Evolutionary conservation across 495 filamentous ascomycete species (phyloP), one percentile per base, ranked within the genome.

Genomic region (Podospora appendiculata): DNA sequence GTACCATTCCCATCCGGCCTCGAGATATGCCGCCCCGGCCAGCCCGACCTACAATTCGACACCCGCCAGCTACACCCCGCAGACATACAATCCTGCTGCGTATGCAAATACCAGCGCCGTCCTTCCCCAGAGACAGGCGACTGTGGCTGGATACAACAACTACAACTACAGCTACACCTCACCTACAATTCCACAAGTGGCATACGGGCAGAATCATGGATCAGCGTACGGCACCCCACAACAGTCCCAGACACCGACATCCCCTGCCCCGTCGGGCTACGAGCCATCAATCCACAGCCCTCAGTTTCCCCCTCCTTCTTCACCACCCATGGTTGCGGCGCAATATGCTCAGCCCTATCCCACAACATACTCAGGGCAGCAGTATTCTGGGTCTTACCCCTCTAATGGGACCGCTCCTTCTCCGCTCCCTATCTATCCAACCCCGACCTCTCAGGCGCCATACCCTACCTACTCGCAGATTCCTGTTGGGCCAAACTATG

Each of bases 51-150:
- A 65, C 51, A 53, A 49, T 16, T 36, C 62, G 8, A 55, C 61
- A 3, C 64, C 61, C 33, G 59, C 62, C 1, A 70, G 55, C 61
- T 72, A 67, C 47, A 67, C 62, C 9, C 75, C 70, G 48, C 66
- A 66, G 47, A 69, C 75, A 7, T 78, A 78, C 55, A 76, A 76
- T 54, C 75, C 75, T 1, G 75, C 75, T 19, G 73, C 73, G 17
- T 78, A 76, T 64, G 73, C 75, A 40, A 64, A 62, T 40, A 58
- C 63, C 32, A 57, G 49, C 42, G 47, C 58, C 1, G 48, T 64
- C 16, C 51, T 63, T 32, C 70, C 72, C n/a, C 73, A 76, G 46
- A 65, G 75, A 13, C 70, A 73, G 45, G 57, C 71, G 6, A 72
- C 73, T 0, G 66, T 73, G 40, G 60, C 69, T 45, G 70, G 72